Evolutionary conservation across 768 basidiomycete species (phyloP), one percentile per base, ranked within the genome.

Genomic region (Leccinum incarnatum): DNA sequence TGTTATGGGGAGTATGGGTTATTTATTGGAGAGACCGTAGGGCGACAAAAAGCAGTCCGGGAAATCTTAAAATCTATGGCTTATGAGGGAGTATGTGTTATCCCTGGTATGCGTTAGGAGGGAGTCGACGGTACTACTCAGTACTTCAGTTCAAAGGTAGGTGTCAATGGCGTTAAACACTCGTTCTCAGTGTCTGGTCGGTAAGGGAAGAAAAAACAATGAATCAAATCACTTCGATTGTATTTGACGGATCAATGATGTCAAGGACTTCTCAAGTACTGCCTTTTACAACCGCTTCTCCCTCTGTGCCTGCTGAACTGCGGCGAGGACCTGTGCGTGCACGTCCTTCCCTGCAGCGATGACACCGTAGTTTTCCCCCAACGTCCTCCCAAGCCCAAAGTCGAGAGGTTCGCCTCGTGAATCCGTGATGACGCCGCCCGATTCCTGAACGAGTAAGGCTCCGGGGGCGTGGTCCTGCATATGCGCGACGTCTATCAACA

Each of bases 401-500:
- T 96, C 81, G 25, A 99, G 83, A 0, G 81, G 79, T 54, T 81
- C 62, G 4, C 95, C 96, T 46, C 86, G 79, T 51, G 90, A 90
- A 71, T 98, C 91, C 0, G 87, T 89, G 36, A 98, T 84, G 19
- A 89, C 62, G 0, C 95, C 95, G 0, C 95, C 95, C 0, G 94
- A 91, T 72, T 98, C 96, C 62, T 85, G 82, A 15, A 98, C 84
- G 6, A 99, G 81, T 15, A 98, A 68, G 2, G 83, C 78, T 0
- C 97, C 96, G 1, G 92, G 83, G 0, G 96, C 94, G 69, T 98
- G 97, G 67, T 98, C 97, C 91, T 93, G 56, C n/a, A 10, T 19
- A 42, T 23, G 37, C 5, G 54, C 56, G 8, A 37, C 15, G n/a
- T 12, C 4, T 4, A 9, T 30, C 7, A 27, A n/a, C 36, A n/a